Conservation (phyloP, 2,329 filamentous ascomycete species). For the Exophiala sp. region DNA sequence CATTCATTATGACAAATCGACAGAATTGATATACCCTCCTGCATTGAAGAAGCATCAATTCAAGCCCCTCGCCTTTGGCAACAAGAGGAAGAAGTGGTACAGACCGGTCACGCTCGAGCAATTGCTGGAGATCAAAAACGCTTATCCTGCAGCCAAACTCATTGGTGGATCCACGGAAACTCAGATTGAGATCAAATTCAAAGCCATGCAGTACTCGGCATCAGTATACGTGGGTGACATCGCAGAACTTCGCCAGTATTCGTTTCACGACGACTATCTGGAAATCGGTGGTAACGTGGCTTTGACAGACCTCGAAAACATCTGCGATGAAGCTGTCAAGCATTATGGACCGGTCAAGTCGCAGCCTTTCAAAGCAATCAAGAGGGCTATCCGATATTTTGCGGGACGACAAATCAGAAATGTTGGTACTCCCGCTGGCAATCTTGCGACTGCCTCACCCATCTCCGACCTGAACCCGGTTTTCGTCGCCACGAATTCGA, state of each 20-base stretch:
- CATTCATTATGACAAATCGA: slow-evolving; percentile 90
- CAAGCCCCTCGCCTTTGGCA: slow-evolving; percentile 80
- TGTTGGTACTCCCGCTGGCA: slow-evolving; percentile 94
- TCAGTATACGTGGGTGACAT: slow-evolving; percentile 95
- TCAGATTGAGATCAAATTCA: slow-evolving; percentile 98
- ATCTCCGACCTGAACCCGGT: slow-evolving; percentile 97
- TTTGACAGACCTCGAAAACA: slow-evolving; percentile 82
- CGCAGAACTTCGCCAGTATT: slow-evolving; percentile 77
- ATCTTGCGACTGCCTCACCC: slow-evolving; percentile 87
- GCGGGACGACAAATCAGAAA: slow-evolving; percentile 94
- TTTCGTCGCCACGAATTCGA: slow-evolving; percentile 80
- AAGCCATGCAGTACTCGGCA: slow-evolving; percentile 81
- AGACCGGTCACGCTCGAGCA: slow-evolving; percentile 82
- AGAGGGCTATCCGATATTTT: slow-evolving; percentile 93
- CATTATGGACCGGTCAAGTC: slow-evolving; percentile 68
- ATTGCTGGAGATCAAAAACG: slow-evolving; percentile 84
- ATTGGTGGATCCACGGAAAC: slow-evolving; percentile 96
- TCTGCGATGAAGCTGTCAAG: slow-evolving; percentile 73
- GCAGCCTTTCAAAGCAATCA: slow-evolving; percentile 84
- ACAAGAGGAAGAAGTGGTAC: slow-evolving; percentile 92
- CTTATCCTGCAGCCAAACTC: slow-evolving; percentile 81
- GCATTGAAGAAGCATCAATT: slow-evolving; percentile 77
- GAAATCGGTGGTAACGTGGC: slow-evolving; percentile 92
- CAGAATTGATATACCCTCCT: slow-evolving; percentile 92
- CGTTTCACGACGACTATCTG: slow-evolving; percentile 74